Base-by-base conservation (phyloP, 2,329 filamentous ascomycete genomes). In the Neocucurbitaria cava region DNA sequence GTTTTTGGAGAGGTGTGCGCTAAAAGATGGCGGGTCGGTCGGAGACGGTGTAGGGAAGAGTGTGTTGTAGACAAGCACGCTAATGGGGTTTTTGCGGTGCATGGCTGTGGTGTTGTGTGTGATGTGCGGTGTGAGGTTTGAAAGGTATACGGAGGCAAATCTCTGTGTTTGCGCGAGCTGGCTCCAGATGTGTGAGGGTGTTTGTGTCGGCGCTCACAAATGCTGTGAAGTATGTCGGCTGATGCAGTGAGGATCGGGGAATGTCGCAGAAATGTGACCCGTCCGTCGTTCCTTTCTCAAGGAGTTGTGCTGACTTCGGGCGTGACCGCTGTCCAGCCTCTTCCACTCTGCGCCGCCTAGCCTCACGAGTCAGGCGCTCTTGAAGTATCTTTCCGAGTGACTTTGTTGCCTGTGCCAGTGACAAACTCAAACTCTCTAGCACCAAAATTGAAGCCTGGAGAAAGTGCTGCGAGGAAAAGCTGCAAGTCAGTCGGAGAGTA, bases 31-130 rank as follows among this genome's bases (percentile, higher is more conserved):
- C 10, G 90, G 89, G 66, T 93, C 90, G 54, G 81, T 85, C 13
- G 84, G 75, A 59, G 86, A 85, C 13, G 88, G 86, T 51, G 85
- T 86, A 18, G 89, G 88, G 70, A 89, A 91, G 79, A 93, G 88
- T 69, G 81, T 80, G 77, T 88, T 85, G 82, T 90, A 90, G 57
- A 93, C 87, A 74, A 92, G 83, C 71, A 89, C 83, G 55, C 90
- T 88, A 68, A 91, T 81, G 40, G 87, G 83, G 43, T 81, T 83
- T 64, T 84, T 85, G 66, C 88, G 86, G 77, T 89, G 90, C 90
- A 93, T 93, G 62, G 62, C 77, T 68, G 70, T 48, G 53, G 58
- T 24, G 24, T 23, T 48, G 36, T 59, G 48, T 48, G 39, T 24
- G 33, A 26, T 26, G 3, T 4, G 23, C 24, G n/a, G n/a, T n/a